phyloP scores from a whole-genome alignment of 1,139 yeast species.

The Pneumocystis sp. region DNA sequence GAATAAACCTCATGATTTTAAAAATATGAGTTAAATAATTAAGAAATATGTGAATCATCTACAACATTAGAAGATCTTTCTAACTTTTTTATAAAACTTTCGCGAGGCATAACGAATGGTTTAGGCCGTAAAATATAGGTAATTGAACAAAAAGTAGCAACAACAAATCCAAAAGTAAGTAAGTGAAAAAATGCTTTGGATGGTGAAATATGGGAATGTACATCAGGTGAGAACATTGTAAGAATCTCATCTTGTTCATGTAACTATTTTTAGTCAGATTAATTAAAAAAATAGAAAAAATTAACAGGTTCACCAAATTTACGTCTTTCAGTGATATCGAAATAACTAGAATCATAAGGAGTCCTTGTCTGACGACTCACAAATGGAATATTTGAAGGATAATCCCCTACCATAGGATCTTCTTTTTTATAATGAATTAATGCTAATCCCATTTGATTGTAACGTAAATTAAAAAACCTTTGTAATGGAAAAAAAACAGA shows the following conservation, averaged over 20 bases:
- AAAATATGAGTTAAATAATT: not conserved
- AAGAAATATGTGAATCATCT: not conserved
- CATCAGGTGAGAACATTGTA: constrained; percentile 82
- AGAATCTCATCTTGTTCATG: constrained; percentile 56
- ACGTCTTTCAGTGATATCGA: constrained; percentile 70
- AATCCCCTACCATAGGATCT: constrained; percentile 27
- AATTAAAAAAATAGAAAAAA: not conserved
- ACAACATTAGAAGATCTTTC: not conserved
- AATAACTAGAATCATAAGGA: constrained; percentile 52
- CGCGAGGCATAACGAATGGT: constrained; percentile 62
- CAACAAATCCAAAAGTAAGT: constrained; percentile 38
- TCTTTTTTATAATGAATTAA: not conserved
- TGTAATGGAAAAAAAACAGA: not conserved
- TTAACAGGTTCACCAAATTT: constrained; percentile 51
- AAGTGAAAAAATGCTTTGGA: constrained; percentile 42
- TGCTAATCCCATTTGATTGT: not conserved
- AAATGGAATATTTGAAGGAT: constrained; percentile 33
- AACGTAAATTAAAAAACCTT: not conserved
- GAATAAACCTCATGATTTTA: not conserved
- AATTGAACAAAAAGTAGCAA: constrained; percentile 40
- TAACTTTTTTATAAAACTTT: constrained; percentile 29
- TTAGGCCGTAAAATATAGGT: constrained; percentile 55
- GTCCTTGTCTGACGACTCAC: constrained; percentile 45
- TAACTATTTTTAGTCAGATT: constrained; percentile 19
- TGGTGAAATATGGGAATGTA: constrained; percentile 46